Evolutionary conservation across 768 basidiomycete genomes (phyloP), one percentile per base, ranked within the genome.

Genomic region (Mycena filopes): DNA sequence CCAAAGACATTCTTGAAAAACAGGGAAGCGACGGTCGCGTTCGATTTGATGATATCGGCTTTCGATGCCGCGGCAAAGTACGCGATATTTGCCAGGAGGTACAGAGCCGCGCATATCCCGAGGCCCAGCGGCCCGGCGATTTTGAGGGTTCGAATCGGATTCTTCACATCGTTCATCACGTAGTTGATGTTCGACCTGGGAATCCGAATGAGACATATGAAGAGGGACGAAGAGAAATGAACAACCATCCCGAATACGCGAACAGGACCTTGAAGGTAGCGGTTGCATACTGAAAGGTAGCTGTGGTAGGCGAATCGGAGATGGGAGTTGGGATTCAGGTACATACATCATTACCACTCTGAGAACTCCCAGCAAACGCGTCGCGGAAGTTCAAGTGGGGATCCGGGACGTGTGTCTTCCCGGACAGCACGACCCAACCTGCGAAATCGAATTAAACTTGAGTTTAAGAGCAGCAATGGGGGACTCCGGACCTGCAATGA

Each of bases 1-100:
- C 88, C 87, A 54, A 89, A 89, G 11, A 89, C 87, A 18, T 86
- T 85, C 57, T 77, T 70, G 73, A 89, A 89, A 72, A 88, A 89
- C 33, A 89, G 71, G 0, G 85, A 79, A 3, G 88, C 88, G n/a
- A 89, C 86, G 0, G 86, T 87, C 9, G 84, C 83, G 0, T 84
- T 85, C 0, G 81, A 78, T 11, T 79, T 73, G 33, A 78, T 57
- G 36, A 89, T 87, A 63, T 87, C 79, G 7, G 80, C 73, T 71
- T 85, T 83, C 6, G 84, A 79, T 3, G 83, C 79, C 1, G 84
- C 85, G 0, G 86, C 80, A 50, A 87, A 88, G 68, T 88, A 88
- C 3, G 87, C 83, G 2, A 89, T 76, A 55, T 89, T 88, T 3
- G 86, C 86, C 5, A 89, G 75, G 16, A 88, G 64, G 58, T 89